Evolutionary conservation across 2,329 filamentous ascomycete species (phyloP).

Genomic region (Aspergillus aculeatinus): DNA sequence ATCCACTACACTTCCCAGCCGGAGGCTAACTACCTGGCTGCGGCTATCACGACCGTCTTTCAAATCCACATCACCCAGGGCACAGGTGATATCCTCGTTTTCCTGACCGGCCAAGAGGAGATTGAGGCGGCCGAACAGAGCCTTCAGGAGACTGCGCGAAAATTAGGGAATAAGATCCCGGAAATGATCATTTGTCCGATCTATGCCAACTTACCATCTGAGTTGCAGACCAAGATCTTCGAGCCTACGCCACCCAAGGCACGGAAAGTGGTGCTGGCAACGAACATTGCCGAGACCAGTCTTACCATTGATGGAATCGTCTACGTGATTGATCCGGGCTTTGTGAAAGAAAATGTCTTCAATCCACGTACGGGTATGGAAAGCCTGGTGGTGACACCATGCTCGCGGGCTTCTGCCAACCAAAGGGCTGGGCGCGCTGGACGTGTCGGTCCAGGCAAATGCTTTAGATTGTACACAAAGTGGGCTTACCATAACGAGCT

Average conservation of each 20-base stretch:
- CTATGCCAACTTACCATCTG: conserved; percentile 88
- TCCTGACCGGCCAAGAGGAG: conserved; percentile 93
- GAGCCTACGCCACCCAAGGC: conserved; percentile 83
- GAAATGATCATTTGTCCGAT: conserved; percentile 91
- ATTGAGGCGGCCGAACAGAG: conserved; percentile 86
- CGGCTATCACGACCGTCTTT: conserved; percentile 88
- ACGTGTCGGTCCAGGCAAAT: conserved; percentile 87
- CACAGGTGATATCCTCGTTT: conserved; percentile 86
- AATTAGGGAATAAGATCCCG: conserved; percentile 78
- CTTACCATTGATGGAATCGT: conserved; percentile 95
- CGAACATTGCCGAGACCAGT: conserved; percentile 95
- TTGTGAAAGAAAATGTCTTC: conserved; percentile 93
- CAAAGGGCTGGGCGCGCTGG: conserved; percentile 91
- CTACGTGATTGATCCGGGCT: conserved; percentile 93
- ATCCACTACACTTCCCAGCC: conserved; percentile 88
- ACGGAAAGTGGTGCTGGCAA: conserved; percentile 88
- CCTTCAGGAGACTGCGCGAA: conserved; percentile 79
- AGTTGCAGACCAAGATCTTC: conserved; percentile 90
- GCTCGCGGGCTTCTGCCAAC: conserved; percentile 86
- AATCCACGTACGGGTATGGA: conserved; percentile 92
- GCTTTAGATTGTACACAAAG: conserved; percentile 89
- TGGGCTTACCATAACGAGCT: conserved; percentile 94
- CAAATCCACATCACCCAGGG: conserved; percentile 89
- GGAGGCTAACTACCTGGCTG: conserved; percentile 89
- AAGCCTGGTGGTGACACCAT: conserved; percentile 84